Evolutionary conservation across 805 yeast species (phyloP), one percentile per base, ranked within the genome.

Genomic region (Schizosaccharomyces octosporus): DNA sequence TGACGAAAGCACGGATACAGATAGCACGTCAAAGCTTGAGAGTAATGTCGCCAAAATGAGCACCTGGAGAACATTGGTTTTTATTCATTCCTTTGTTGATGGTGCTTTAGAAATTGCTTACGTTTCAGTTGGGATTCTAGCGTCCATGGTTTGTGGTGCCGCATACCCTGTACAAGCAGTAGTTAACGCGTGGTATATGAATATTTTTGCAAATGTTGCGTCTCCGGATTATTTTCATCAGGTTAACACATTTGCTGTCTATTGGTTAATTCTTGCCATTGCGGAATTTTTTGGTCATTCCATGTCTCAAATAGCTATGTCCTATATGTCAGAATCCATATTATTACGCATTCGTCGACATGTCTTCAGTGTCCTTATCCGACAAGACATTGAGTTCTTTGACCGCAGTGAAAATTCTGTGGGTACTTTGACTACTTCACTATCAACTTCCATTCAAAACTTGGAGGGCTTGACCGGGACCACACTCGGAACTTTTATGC

Each of bases 141-240:
- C 62, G 27, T 61, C 64, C 13, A 24, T 63, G 21, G 19, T 64
- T 41, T 61, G 43, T 21, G 66, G 66, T 36, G 59, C 61, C 4
- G 66, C 62, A 4, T 63, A 64, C 61, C 65, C 65, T 4, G 68
- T 73, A 9, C 65, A 70, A 65, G 69, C 72, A 71, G 48, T 27
- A 27, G 27, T 27, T 27, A 27, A 27, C 27, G 75, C 73, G 17
- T 69, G 69, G 48, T 66, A 68, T 27, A 67, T 73, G 55, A 62
- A 66, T 11, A 68, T 72, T 1, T 66, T 74, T 61, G 64, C 71
- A 2, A 62, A 62, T 60, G 69, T 69, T 42, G 64, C 63, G 17
- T 61, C 67, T 17, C 72, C 73, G 75, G 69, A 74, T 66, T 65
- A 55, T 32, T 27, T 42, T 11, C 55, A 55, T 41, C 57, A 57